A percentile compares a stretch with the other conserved stretches of the same genome.
Evolutionary conservation across 495 filamentous ascomycete genomes (phyloP).

Genomic region (Evernia prunastri): DNA sequence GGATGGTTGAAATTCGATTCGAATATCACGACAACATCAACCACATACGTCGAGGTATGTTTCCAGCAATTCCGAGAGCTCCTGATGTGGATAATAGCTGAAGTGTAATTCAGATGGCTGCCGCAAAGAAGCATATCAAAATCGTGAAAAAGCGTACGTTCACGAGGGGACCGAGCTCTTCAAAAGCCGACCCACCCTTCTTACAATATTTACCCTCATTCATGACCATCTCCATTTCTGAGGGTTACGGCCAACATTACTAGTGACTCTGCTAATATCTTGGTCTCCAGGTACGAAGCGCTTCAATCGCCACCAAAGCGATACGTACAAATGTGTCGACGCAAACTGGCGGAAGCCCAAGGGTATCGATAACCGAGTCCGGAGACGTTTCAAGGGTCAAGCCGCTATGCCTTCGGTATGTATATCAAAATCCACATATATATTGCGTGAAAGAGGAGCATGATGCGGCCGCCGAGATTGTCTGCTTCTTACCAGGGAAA

Average conservation of each 20-base stretch:
- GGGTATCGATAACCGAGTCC: slow-evolving; percentile 93
- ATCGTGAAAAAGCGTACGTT: slow-evolving; percentile 99
- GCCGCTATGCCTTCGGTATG: slow-evolving; percentile 97
- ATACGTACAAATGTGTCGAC: slow-evolving; percentile 85
- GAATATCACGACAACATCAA: neutral
- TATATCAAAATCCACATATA: slow-evolving; percentile 15
- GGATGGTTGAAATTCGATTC: slow-evolving; percentile 5
- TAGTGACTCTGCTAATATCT: slow-evolving; percentile 14
- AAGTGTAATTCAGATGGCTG: slow-evolving; percentile 66
- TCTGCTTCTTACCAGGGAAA: neutral
- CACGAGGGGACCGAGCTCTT: slow-evolving; percentile 4
- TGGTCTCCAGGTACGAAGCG: slow-evolving; percentile 63
- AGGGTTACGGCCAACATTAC: neutral
- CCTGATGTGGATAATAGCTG: neutral
- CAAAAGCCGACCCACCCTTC: neutral
- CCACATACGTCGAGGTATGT: slow-evolving; percentile 16
- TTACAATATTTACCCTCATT: neutral
- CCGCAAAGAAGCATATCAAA: slow-evolving; percentile 96
- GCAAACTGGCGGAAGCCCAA: slow-evolving; percentile 96
- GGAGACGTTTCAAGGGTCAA: slow-evolving; percentile 88
- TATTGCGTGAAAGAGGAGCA: neutral
- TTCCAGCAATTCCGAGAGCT: neutral
- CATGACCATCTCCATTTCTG: neutral
- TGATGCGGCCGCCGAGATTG: neutral
- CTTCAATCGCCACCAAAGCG: slow-evolving; percentile 94